Base-by-base conservation (phyloP, 2,329 filamentous ascomycete species). In the Thelonectria discophora region DNA sequence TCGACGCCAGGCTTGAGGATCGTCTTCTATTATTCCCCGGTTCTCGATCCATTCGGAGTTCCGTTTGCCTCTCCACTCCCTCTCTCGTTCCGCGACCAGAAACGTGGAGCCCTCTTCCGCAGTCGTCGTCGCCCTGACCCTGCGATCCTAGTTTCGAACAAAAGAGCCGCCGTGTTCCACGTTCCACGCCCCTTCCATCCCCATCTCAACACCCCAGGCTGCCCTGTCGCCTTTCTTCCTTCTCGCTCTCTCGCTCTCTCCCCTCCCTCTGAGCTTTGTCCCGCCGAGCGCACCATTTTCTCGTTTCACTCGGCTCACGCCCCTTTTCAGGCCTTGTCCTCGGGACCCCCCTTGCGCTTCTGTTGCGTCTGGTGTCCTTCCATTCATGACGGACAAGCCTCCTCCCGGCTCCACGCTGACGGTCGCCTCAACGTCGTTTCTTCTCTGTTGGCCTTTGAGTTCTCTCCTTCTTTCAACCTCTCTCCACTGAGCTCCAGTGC, bases 401-500 rank as follows among this genome's bases (percentile, higher is more conserved):
- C 62, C 59, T 49, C 56, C 50, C 62, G 62, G 65, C 67, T 71
- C 69, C 69, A 63, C 68, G 67, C 69, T 70, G 68, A 69, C 68
- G 69, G 56, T 69, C 64, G 56, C 63, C 56, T 63, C 66, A 56
- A 70, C 53, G 55, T 57, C 56, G 46, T 43, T 56, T 59, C 56
- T 65, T 53, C 63, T 69, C 60, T 63, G 69, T 70, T 71, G 69
- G 69, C 60, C 68, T 62, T 51, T 60, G 68, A 65, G 56, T 54
- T 64, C n/a, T 64, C 65, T 62, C 67, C 65, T 48, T 65, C 68
- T 43, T 59, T 68, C 54, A 58, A 65, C 64, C 58, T 66, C 68
- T 68, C 66, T 69, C 68, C 69, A 73, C 68, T 64, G 73, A 74
- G 71, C 69, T 70, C 67, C 63, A 65, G 67, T 71, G 72, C 73